Conservation (phyloP, 257 asterid species). For the Misopates orontium region DNA sequence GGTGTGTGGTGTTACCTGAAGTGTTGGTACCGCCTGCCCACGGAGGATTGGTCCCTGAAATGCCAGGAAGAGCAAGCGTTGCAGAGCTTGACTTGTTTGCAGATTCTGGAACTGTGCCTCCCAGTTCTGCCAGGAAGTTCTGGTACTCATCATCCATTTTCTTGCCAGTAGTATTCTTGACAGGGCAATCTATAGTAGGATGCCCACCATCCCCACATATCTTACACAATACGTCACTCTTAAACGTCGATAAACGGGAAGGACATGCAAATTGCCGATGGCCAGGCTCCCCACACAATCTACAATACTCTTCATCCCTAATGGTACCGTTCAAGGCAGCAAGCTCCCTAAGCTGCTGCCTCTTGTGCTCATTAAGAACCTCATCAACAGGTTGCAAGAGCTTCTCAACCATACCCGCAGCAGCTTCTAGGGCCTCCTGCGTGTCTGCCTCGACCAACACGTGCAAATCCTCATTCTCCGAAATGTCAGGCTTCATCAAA, state of each 20-base stretch:
- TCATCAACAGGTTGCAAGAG: conserved; percentile 97
- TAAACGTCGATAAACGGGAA: conserved; percentile 75
- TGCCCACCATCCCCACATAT: conserved; percentile 98
- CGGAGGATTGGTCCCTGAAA: conserved; percentile 72
- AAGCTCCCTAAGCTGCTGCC: conserved; percentile 96
- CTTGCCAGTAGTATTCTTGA: conserved; percentile 88
- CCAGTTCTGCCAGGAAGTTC: conserved; percentile 88
- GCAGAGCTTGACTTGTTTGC: conserved; percentile 47
- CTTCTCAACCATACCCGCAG: conserved; percentile 95
- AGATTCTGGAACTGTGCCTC: conserved; percentile 83
- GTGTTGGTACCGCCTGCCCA: conserved; percentile 61
- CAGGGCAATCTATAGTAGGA: conserved; percentile 94
- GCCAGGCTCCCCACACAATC: conserved; percentile 95
- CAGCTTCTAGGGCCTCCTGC: conserved; percentile 86
- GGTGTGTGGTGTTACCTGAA: conserved; percentile 44
- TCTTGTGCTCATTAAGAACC: conserved; percentile 92
- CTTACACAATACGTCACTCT: conserved; percentile 89
- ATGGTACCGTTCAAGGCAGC: conserved; percentile 96
- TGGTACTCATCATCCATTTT: conserved; percentile 99
- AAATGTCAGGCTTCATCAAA: conserved; percentile 71
- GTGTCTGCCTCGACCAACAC: conserved; percentile 95
- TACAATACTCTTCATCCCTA: conserved; percentile 88
- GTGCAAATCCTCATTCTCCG: conserved; percentile 94
- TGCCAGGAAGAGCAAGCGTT: conserved; percentile 71
- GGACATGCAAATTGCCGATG: conserved; percentile 93